These are phyloP conservation scores for Lentinula novae-zelandiae DNA, from an alignment of 1,284 basidiomycete species.

Conservation along the genomic window DNA sequence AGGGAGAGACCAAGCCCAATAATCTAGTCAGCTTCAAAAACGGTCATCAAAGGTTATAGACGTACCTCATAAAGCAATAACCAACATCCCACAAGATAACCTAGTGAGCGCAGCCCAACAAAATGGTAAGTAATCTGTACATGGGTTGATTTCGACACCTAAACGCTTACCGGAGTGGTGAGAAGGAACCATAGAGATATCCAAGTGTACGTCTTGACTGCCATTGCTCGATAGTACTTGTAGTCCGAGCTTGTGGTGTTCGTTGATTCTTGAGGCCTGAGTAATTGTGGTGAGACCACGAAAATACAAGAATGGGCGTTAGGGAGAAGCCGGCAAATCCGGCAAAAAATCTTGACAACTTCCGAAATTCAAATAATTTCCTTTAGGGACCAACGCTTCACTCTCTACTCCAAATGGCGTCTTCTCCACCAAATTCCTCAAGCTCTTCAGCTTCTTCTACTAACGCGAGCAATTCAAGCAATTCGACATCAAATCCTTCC, in stretches of 20 bases:
- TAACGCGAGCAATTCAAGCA: not conserved
- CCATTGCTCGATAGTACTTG: constrained; percentile 25
- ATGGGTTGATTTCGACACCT: no score
- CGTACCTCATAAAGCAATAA: constrained; percentile 71
- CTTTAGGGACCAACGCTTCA: no score
- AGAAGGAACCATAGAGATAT: constrained; percentile 69
- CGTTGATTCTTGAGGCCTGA: not conserved
- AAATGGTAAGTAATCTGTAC: constrained; percentile 24
- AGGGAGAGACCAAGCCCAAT: not conserved
- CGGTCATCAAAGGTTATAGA: not conserved
- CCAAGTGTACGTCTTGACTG: constrained; percentile 53
- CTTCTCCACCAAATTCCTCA: not conserved
- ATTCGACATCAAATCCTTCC: constrained; percentile 5
- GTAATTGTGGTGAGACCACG: not conserved
- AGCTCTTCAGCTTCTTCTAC: not conserved
- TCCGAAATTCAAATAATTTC: no score
- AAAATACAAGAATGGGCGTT: no score
- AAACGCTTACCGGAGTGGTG: constrained; percentile 37
- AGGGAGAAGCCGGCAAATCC: no score
- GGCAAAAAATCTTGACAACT: no score
- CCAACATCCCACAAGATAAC: constrained; percentile 66
- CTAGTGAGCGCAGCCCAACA: constrained; percentile 22
- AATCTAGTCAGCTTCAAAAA: constrained; percentile 1
- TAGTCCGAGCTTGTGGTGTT: not conserved
- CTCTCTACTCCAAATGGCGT: not conserved